Evolutionary conservation across 257 asterid genomes (phyloP), one percentile per base, ranked within the genome.

Genomic region (Solanum neorickii): DNA sequence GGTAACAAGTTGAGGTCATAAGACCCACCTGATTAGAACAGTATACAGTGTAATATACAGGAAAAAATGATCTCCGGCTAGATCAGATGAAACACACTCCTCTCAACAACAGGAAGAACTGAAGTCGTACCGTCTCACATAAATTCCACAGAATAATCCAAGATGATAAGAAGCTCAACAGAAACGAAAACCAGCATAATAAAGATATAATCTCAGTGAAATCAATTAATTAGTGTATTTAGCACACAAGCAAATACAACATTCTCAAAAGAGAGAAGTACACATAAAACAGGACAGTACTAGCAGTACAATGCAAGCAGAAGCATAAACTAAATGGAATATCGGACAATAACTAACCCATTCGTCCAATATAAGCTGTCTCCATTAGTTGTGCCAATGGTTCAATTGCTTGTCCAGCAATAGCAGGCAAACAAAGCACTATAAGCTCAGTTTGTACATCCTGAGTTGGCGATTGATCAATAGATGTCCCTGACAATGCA

Each of bases 361-460:
- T 69, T 87, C 91, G 86, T 86, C 93, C 92, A 73, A 91, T 88
- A 87, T 91, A 84, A 29, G 93, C 91, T 21, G 92, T 91, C 88
- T 90, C 92, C 92, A 91, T 91, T 20, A 91, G 91, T 87, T 91
- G 92, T 62, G 93, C 89, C 84, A 91, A 39, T 10, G 93, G 93
- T 65, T 91, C 93, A 84, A 91, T 88, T n/a, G 92, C 93, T 86
- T 91, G 93, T 66, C 93, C 93, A 12, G 90, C 91, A 89, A 91
- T 91, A 78, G 93, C 93, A 5, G 93, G 93, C 68, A 91, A 21
- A 20, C 89, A 89, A 14, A 91, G 91, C 90, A 87, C 73, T 44
- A 91, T 72, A 65, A 91, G 90, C 35, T 91, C 93, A 25, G 84
- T 87, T 84, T 83, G 88, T 85, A 89, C 91, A 86, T 80, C 89